phyloP scores from a whole-genome alignment of 202 grass and related monocot species.

The Musa balbisiana region DNA sequence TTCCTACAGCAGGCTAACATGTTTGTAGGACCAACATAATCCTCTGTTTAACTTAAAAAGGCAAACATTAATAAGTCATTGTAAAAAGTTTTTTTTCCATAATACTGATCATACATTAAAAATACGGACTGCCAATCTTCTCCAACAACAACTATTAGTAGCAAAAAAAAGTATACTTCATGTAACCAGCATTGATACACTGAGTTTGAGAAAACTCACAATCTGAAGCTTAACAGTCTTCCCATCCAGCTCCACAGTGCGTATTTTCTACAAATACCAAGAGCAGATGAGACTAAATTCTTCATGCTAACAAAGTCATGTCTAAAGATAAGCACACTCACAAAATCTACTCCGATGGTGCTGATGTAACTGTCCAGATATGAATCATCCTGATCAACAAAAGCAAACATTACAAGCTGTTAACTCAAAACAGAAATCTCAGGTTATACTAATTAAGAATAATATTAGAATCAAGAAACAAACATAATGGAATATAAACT shows the following conservation, averaged over 20 bases:
- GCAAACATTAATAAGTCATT: not conserved
- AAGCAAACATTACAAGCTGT: not conserved
- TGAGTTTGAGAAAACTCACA: not conserved
- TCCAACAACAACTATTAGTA: not conserved
- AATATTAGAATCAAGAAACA: not conserved
- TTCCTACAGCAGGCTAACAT: not conserved
- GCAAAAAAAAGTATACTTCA: not conserved
- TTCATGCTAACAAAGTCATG: not conserved
- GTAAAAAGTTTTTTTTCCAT: not conserved
- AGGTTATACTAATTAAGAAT: not conserved
- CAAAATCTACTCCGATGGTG: constrained; percentile 13
- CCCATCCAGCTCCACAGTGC: constrained; percentile 18
- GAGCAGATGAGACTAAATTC: not conserved
- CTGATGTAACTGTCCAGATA: constrained; percentile 19
- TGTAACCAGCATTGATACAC: not conserved
- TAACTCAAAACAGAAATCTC: not conserved
- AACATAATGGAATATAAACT: not conserved
- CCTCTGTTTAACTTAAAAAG: not conserved
- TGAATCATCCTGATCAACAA: constrained; percentile 4
- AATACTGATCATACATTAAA: not conserved
- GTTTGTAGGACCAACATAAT: not conserved
- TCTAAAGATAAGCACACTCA: not conserved
- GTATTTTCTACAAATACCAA: constrained; percentile 20
- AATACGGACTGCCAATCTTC: not conserved
- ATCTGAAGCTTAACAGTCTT: constrained; percentile 17